phyloP scores from a whole-genome alignment of 768 basidiomycete genomes.

The Boletellus sp. region DNA sequence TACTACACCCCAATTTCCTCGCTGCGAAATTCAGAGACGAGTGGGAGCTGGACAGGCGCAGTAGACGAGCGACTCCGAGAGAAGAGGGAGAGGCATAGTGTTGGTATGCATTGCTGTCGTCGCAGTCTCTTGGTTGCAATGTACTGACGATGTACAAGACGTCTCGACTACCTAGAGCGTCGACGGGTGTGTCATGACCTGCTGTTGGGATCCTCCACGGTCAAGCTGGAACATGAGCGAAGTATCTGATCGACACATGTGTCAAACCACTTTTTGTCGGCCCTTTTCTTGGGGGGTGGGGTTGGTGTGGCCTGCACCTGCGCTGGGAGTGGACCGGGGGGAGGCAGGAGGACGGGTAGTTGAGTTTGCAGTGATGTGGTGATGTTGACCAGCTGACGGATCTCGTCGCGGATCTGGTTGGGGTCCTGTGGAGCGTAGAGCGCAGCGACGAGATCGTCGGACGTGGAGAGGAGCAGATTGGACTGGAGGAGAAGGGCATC shows the following conservation, averaged over 20 bases:
- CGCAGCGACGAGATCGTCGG: slow-evolving; percentile 66
- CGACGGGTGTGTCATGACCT: too few species aligned
- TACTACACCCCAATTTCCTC: slow-evolving; percentile 58
- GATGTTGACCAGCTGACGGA: slow-evolving; percentile 36
- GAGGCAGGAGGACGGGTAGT: slow-evolving; percentile 23
- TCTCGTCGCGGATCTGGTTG: slow-evolving; percentile 37
- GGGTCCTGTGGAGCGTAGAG: slow-evolving; percentile 62
- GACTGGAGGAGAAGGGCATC: slow-evolving; percentile 53
- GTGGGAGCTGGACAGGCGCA: slow-evolving; percentile 42
- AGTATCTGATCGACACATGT: slow-evolving; percentile 62
- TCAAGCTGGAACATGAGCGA: slow-evolving; percentile 36
- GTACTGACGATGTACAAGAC: slow-evolving; percentile 20
- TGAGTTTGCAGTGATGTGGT: slow-evolving; percentile 36
- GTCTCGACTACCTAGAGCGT: not conserved
- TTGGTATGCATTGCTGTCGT: slow-evolving; percentile 2
- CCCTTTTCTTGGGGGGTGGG: slow-evolving; percentile 27
- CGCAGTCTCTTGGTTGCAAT: not conserved
- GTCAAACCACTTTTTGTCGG: slow-evolving; percentile 57
- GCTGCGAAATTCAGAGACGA: slow-evolving; percentile 56
- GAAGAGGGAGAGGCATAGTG: slow-evolving; percentile 36
- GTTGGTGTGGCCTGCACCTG: slow-evolving; percentile 14
- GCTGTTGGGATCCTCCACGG: slow-evolving; percentile 8
- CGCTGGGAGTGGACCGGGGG: slow-evolving; percentile 20
- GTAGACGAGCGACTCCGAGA: slow-evolving; percentile 20
- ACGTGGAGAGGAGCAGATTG: slow-evolving; percentile 45